Evolutionary conservation across 2,329 filamentous ascomycete species (phyloP).

Genomic region (Neocatenulostroma microsporum): DNA sequence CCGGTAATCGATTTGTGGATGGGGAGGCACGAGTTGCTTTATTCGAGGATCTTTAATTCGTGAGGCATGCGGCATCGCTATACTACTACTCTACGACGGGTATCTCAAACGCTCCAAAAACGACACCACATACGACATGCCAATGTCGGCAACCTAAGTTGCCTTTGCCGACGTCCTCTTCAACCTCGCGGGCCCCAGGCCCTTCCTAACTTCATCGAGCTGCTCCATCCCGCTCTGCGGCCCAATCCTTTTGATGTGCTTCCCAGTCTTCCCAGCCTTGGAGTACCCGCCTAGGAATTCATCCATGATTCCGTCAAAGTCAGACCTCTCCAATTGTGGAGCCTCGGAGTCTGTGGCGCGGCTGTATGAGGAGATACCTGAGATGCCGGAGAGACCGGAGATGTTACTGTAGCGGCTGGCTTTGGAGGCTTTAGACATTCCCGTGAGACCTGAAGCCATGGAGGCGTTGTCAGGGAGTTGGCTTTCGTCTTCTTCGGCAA

Average conservation of each 20-base stretch:
- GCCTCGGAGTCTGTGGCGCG: constrained; percentile 31
- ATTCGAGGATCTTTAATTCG: constrained; percentile 82
- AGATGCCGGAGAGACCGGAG: constrained; percentile 31
- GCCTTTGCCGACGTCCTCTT: constrained; percentile 7
- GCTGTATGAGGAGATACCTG: constrained; percentile 20
- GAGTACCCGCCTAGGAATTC: constrained; percentile 76
- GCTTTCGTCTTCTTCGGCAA: constrained; percentile 9
- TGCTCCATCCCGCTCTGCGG: constrained; percentile 76
- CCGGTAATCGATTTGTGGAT: constrained; percentile 77
- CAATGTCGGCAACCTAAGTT: background rate
- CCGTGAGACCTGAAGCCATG: constrained; percentile 42
- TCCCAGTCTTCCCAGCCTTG: constrained; percentile 59
- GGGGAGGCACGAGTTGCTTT: constrained; percentile 72
- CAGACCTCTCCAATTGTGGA: constrained; percentile 53
- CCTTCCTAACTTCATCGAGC: constrained; percentile 79
- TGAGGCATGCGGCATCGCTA: constrained; percentile 36
- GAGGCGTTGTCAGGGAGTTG: constrained; percentile 35
- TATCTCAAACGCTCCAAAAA: background rate
- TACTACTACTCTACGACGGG: background rate
- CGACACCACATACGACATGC: background rate
- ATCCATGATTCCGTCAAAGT: constrained; percentile 87
- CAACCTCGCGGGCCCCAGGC: constrained; percentile 68
- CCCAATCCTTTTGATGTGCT: constrained; percentile 57
- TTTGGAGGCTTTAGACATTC: constrained; percentile 41
- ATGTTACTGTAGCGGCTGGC: constrained; percentile 29